Conservation (phyloP, 2,329 filamentous ascomycete genomes). For the Scortechinia acanthostroma region DNA sequence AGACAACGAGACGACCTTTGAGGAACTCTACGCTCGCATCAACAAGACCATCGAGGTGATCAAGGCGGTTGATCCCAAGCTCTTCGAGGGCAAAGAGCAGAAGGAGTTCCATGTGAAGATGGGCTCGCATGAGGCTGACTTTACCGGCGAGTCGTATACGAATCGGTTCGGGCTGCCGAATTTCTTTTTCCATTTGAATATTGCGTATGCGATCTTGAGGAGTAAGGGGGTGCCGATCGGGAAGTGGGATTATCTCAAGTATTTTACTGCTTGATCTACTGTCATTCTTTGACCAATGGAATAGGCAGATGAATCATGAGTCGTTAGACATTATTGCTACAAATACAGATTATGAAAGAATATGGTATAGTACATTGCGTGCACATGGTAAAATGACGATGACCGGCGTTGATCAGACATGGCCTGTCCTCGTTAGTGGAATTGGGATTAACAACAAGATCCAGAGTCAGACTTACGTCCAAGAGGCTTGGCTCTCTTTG, state of each 20-base stretch:
- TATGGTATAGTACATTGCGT: no score
- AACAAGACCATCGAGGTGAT: neutral
- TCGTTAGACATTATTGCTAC: no score
- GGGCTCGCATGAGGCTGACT: no score
- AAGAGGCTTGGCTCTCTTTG: neutral
- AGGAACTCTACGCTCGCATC: neutral
- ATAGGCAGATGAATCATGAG: no score
- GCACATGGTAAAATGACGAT: no score
- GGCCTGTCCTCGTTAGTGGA: no score
- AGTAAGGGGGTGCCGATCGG: neutral
- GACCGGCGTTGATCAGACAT: no score
- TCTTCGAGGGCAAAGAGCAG: neutral
- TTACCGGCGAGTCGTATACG: neutral
- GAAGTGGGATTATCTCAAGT: neutral
- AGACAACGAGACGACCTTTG: neutral
- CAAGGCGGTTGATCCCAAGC: neutral
- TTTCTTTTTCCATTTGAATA: neutral
- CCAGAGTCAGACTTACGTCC: neutral
- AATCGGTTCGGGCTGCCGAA: neutral
- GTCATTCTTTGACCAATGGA: no score
- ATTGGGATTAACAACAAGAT: no score
- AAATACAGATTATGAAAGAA: no score
- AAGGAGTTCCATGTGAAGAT: no score
- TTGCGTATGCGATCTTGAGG: neutral
- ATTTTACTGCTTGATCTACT: no score